phyloP scores from a whole-genome alignment of 2,329 filamentous ascomycete species.

The Xylariaceae sp. region DNA sequence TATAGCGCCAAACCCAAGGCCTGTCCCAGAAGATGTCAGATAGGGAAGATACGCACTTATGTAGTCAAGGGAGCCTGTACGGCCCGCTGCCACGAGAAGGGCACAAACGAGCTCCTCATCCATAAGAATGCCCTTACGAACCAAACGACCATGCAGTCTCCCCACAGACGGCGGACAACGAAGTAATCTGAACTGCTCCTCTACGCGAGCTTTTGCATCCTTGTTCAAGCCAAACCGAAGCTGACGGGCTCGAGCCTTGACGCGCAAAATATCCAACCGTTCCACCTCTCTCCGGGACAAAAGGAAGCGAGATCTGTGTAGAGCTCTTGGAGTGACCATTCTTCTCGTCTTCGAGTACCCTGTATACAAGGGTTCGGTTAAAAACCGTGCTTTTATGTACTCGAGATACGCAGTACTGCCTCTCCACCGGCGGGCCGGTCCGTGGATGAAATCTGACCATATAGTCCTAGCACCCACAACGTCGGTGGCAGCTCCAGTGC shows the following conservation, averaged over 20 bases:
- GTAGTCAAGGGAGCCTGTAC: conserved; percentile 34
- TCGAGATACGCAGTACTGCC: conserved; percentile 37
- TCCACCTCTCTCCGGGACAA: conserved; percentile 1
- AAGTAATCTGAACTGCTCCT: conserved; percentile 31
- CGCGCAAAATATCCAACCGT: conserved; percentile 24
- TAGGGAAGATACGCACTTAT: conserved; percentile 23
- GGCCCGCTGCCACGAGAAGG: conserved; percentile 41
- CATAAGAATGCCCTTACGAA: conserved; percentile 27
- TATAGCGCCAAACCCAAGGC: too few relatives aligned
- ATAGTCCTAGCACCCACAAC: conserved; percentile 33
- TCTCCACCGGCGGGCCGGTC: conserved; percentile 21
- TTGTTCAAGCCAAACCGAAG: conserved; percentile 34
- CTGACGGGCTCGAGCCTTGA: conserved; percentile 8
- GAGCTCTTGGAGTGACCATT: conserved; percentile 39
- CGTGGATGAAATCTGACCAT: conserved; percentile 33
- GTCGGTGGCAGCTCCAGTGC: conserved; percentile 46
- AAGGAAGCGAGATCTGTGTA: conserved; percentile 27
- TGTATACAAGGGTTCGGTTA: conserved; percentile 45
- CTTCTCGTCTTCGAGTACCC: conserved; percentile 43
- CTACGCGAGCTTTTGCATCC: conserved; percentile 17
- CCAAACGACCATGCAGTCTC: conserved; percentile 30
- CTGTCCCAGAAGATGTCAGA: too few relatives aligned
- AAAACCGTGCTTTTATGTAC: conserved; percentile 47
- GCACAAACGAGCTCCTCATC: conserved; percentile 42
- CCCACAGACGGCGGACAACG: conserved; percentile 26